A percentile compares a stretch with the other conserved stretches of the same genome.
phyloP scores from a whole-genome alignment of 345 rosid species.

The Eucalyptus marginata region DNA sequence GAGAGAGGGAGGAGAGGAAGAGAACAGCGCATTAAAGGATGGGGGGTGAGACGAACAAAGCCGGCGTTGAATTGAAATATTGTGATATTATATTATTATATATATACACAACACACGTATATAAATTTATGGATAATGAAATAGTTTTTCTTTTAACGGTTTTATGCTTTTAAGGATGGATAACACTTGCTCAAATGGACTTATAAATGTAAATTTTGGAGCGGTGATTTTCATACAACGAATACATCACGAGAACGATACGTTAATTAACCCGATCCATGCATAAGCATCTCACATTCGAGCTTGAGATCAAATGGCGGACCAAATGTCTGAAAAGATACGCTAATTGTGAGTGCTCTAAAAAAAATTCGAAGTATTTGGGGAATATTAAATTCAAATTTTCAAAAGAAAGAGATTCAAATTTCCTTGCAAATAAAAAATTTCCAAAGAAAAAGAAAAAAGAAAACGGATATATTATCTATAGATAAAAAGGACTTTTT shows the following conservation, averaged over 20 bases:
- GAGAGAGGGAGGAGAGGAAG: not conserved
- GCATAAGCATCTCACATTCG: too few relatives aligned
- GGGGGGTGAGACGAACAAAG: not conserved
- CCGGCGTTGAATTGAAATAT: not conserved
- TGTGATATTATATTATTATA: not conserved
- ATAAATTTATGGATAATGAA: not conserved
- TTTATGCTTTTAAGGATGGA: not conserved
- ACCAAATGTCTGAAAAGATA: fast-evolving
- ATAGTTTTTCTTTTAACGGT: not conserved
- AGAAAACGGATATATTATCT: fast-evolving
- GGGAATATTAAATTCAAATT: fast-evolving
- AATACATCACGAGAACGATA: fast-evolving
- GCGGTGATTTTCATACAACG: fast-evolving
- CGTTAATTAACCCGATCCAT: fast-evolving
- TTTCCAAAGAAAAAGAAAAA: too few relatives aligned
- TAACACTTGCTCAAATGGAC: not conserved
- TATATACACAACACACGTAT: not conserved
- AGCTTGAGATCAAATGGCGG: fast-evolving
- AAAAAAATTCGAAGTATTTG: too few relatives aligned
- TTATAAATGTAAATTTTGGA: not conserved
- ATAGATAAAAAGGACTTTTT: too few relatives aligned
- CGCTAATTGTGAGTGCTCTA: fast-evolving
- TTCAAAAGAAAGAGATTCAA: fast-evolving
- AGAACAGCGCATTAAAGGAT: not conserved
- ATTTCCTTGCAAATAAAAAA: fast-evolving